phyloP scores from a whole-genome alignment of 1,284 basidiomycete genomes.

The Lentinula novae-zelandiae region DNA sequence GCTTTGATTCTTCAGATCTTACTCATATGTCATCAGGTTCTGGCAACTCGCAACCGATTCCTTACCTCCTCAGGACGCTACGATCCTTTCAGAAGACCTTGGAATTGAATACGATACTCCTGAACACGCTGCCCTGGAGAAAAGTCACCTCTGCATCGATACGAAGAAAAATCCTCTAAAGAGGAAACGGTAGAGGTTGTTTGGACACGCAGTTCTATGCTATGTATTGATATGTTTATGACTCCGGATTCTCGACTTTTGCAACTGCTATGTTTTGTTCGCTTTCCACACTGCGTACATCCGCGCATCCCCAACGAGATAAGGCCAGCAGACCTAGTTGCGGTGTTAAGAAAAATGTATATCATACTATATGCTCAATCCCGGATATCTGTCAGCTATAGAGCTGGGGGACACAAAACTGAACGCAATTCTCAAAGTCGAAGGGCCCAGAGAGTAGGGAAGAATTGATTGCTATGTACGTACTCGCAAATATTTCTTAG shows the following conservation, averaged over 20 bases:
- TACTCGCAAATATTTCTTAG: too few relatives aligned
- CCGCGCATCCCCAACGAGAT: too few relatives aligned
- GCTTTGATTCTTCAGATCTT: slow-evolving; percentile 1
- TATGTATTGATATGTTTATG: not conserved
- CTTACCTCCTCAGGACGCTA: slow-evolving; percentile 58
- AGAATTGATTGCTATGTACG: too few relatives aligned
- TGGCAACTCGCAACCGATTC: slow-evolving; percentile 71
- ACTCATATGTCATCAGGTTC: slow-evolving; percentile 40
- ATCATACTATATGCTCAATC: too few relatives aligned
- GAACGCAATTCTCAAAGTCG: too few relatives aligned
- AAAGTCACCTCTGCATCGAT: slow-evolving; percentile 40
- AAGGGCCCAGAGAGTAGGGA: too few relatives aligned
- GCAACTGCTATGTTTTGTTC: not conserved
- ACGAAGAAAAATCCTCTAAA: slow-evolving; percentile 33
- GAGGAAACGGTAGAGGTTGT: slow-evolving; percentile 30
- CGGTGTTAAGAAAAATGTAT: too few relatives aligned
- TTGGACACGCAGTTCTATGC: not conserved
- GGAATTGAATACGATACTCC: slow-evolving; percentile 70
- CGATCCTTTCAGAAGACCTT: slow-evolving; percentile 62
- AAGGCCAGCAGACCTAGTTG: too few relatives aligned
- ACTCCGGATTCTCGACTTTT: not conserved
- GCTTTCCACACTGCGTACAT: not conserved
- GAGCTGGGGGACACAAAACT: too few relatives aligned
- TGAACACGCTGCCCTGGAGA: slow-evolving; percentile 60
- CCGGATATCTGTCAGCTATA: too few relatives aligned